Conservation (phyloP, 805 yeast species). For the Candida adriatica region DNA sequence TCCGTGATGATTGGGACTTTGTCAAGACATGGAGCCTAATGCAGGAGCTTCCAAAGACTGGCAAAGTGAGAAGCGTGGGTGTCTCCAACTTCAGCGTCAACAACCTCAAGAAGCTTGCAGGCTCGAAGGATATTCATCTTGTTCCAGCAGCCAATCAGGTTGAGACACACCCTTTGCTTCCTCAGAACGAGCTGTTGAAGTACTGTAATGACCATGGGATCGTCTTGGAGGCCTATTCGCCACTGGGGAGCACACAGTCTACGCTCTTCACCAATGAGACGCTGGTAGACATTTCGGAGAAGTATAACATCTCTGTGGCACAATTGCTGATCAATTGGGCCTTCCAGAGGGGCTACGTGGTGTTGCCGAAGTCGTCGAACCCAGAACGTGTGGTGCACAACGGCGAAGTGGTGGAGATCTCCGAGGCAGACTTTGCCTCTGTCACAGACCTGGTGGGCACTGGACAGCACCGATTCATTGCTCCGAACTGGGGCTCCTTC, state of each 20-base stretch:
- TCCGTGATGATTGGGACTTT: constrained; percentile 52
- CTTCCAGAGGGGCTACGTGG: constrained; percentile 47
- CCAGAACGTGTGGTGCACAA: constrained; percentile 35
- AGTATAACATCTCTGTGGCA: constrained; percentile 34
- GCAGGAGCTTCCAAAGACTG: constrained; percentile 12
- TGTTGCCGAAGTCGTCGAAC: constrained; percentile 44
- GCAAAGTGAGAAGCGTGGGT: constrained; percentile 17
- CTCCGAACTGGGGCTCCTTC: constrained; percentile 5
- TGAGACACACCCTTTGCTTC: constrained; percentile 18
- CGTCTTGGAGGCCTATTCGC: constrained; percentile 15
- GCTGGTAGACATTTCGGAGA: constrained; percentile 38
- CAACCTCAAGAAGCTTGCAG: constrained; percentile 12
- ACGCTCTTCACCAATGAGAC: constrained; percentile 29
- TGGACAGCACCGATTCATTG: constrained; percentile 7
- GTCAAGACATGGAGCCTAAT: constrained; percentile 10
- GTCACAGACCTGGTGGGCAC: constrained; percentile 14
- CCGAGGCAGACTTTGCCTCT: constrained; percentile 29
- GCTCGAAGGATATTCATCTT: constrained; percentile 7
- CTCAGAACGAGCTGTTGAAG: constrained; percentile 11
- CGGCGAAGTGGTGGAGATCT: constrained; percentile 25
- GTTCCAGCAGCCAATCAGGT: constrained; percentile 20
- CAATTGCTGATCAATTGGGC: constrained; percentile 55
- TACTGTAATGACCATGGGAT: constrained; percentile 12
- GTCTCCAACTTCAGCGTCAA: constrained; percentile 20
- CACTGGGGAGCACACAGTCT: constrained; percentile 14